These are phyloP conservation scores for Hypoxylon lienhwacheense DNA, from an alignment of 495 filamentous ascomycete species.

Conservation along the genomic window DNA sequence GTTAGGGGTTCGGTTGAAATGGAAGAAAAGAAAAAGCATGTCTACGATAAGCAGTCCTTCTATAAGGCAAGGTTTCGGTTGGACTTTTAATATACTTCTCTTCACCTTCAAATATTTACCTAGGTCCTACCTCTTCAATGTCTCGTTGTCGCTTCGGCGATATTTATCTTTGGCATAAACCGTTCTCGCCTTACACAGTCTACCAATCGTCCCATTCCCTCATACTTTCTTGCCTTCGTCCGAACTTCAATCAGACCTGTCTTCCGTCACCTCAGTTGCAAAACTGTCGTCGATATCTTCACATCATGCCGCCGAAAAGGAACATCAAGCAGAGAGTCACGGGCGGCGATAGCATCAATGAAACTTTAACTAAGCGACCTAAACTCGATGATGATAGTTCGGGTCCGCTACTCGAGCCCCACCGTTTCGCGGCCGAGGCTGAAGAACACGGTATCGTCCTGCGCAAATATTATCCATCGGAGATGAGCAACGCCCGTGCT, in stretches of 20 bases:
- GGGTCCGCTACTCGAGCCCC: conserved; percentile 44
- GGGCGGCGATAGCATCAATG: conserved; percentile 7
- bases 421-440: conserved; percentile 49
- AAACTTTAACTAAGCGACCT: conserved; percentile 28
- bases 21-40: conserved; percentile 2
- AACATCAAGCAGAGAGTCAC: conserved; percentile 30
- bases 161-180: background rate
- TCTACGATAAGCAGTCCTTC: no score
- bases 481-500: conserved; percentile 79
- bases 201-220: background rate
- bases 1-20: background rate
- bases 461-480: conserved; percentile 79
- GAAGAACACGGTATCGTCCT: conserved; percentile 72
- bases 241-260: background rate
- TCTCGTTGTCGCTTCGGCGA: no score
- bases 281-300: background rate
- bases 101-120: no score
- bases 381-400: conserved; percentile 18
- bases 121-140: background rate
- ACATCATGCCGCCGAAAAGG: conserved; percentile 26
- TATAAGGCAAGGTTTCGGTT: no score
- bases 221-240: background rate
- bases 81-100: no score
- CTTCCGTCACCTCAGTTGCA: background rate
- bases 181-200: background rate